Evolutionary conservation across 139 green algal species (phyloP).

Genomic region (Trebouxia sp.): DNA sequence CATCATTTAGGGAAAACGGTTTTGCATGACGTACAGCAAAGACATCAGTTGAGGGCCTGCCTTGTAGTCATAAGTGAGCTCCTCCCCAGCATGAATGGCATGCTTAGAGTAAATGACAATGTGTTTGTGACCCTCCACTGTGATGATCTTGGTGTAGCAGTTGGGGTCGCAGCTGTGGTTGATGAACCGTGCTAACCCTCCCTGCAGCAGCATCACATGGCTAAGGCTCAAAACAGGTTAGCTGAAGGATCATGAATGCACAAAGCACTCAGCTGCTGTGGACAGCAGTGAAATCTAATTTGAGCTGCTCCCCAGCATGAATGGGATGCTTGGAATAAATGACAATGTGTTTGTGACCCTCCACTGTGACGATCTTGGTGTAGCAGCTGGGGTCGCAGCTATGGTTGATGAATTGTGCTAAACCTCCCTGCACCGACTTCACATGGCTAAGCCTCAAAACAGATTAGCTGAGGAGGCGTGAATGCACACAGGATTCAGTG

Average conservation of each 20-base stretch:
- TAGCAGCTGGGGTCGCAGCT: constrained; percentile 89
- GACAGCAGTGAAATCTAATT: constrained; percentile 93
- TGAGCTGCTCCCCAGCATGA: constrained; percentile 73
- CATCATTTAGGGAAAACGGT: not conserved
- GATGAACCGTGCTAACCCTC: constrained; percentile 81
- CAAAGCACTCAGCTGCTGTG: too few species aligned
- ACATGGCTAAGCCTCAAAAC: too few species aligned
- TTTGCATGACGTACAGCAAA: too few species aligned
- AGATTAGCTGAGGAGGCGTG: too few species aligned
- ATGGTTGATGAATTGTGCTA: constrained; percentile 93
- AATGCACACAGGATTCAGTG: too few species aligned
- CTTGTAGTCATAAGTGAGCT: constrained; percentile 92
- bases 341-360: constrained; percentile 66
- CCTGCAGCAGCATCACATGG: constrained; percentile 34
- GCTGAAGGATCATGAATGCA: too few species aligned
- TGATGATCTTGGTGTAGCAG: constrained; percentile 78
- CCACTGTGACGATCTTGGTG: constrained; percentile 62
- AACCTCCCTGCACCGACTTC: constrained; percentile 55
- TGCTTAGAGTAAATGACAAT: constrained; percentile 82
- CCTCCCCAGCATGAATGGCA: constrained; percentile 65
- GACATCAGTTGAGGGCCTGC: too few species aligned
- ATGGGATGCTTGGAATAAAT: constrained; percentile 82
- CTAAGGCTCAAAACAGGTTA: not conserved
- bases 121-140: constrained; percentile 49
- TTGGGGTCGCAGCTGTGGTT: constrained; percentile 94